Evolutionary conservation across 1,284 basidiomycete species (phyloP), one percentile per base, ranked within the genome.

Genomic region (Xerocomus nothofagi): DNA sequence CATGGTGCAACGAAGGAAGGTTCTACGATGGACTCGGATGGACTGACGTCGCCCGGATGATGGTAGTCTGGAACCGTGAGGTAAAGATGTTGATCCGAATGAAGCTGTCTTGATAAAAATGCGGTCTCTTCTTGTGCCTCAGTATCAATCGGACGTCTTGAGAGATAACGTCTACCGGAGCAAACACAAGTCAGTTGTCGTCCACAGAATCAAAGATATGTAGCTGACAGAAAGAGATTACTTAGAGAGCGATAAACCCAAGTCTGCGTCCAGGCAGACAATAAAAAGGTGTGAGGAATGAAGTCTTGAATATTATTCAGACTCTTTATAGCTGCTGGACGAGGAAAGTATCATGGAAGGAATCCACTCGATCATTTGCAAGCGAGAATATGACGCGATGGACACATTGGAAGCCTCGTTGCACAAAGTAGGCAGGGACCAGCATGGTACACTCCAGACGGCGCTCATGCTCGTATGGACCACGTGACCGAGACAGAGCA

Each of bases 401-500:
- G 47, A 39, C 49, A 49, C 55, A 39, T 48, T 53, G 50, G 54
- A 54, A 53, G 51, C 33, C 17, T 15, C 23, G 27, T 40, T 18
- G 21, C 44, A 61, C 37, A 62, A 58, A 50, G 58, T 44, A 48
- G 54, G 55, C 47, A 54, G 55, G 48, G 42, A 49, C 38, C 34
- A 21, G 39, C 15, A 37, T 39, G 52, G 33, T 15, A 29, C 29
- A 21, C 24, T 26, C 24, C 29, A 38, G 34, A 36, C 43, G 32
- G 34, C 12, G 23, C 7, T 18, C 32, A 27, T 21, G 17, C 32
- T 23, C 39, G 24, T 17, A 39, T 39, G 26, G 11, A 31, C 51
- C 69, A 67, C 61, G 60, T 70, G 71, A 65, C 39, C 27, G 49
- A 55, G 51, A 72, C 66, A 72, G 57, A 67, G 65, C 62, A 73